These are phyloP conservation scores for Tetrahymena borealis DNA, from an alignment of 73 alveolate species.

Conservation along the genomic window DNA sequence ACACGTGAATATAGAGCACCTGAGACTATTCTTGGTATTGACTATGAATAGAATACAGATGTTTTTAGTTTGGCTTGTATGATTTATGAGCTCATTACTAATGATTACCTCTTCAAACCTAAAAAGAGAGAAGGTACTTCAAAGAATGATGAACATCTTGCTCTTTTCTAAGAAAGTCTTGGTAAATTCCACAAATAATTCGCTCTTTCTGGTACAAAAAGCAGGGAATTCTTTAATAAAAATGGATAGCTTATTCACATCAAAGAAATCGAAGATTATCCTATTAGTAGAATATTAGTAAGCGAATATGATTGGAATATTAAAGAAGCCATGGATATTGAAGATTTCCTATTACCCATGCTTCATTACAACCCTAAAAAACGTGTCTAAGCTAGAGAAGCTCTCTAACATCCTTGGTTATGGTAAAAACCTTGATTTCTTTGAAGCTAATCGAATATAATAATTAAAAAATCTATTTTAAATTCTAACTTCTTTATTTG, in stretches of 20 bases:
- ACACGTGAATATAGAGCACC: slow-evolving; percentile 86
- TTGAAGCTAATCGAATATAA: no score
- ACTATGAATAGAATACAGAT: slow-evolving; percentile 66
- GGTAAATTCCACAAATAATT: slow-evolving; percentile 69
- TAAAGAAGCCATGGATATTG: slow-evolving; percentile 82
- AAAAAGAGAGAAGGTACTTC: slow-evolving; percentile 34
- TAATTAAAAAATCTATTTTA: no score
- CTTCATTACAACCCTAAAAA: slow-evolving; percentile 74
- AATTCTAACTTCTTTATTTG: no score
- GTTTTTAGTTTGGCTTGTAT: slow-evolving; percentile 81
- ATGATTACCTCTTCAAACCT: slow-evolving; percentile 69
- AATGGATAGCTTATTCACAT: slow-evolving; percentile 20
- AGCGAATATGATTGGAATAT: slow-evolving; percentile 84
- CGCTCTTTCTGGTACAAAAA: slow-evolving; percentile 34
- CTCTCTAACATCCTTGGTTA: slow-evolving; percentile 87
- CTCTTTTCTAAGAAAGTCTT: slow-evolving; percentile 56
- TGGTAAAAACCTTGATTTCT: neutral
- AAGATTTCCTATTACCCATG: slow-evolving; percentile 92
- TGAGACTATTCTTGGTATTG: slow-evolving; percentile 72
- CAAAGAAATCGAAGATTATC: neutral
- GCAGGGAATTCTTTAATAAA: slow-evolving; percentile 37
- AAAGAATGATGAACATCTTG: slow-evolving; percentile 74
- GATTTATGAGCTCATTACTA: slow-evolving; percentile 73
- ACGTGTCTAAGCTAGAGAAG: slow-evolving; percentile 82
- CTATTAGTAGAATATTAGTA: slow-evolving; percentile 79